phyloP scores from a whole-genome alignment of 176 grass and related monocot species.

The Cymbopogon citratus region DNA sequence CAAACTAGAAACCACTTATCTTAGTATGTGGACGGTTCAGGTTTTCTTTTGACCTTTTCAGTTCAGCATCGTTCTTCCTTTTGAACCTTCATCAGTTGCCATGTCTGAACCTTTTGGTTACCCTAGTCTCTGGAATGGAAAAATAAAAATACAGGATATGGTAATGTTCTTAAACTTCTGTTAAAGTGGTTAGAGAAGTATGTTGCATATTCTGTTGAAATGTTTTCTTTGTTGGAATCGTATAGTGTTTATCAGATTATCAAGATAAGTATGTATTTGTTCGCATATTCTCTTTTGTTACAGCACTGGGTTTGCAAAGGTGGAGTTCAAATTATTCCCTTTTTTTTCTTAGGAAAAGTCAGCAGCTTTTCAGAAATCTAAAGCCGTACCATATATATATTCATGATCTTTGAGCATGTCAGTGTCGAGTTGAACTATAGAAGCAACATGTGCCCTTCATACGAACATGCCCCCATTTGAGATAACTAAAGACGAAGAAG shows the following conservation, averaged over 20 bases:
- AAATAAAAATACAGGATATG: neutral
- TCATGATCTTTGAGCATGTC: too few species aligned
- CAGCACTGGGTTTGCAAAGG: too few species aligned
- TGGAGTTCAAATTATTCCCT: too few species aligned
- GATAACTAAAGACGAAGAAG: neutral
- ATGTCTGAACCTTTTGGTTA: neutral
- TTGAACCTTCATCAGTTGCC: neutral
- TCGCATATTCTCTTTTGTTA: too few species aligned
- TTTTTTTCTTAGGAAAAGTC: too few species aligned
- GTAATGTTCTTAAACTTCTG: neutral
- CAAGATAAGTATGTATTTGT: too few species aligned
- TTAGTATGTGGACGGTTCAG: neutral
- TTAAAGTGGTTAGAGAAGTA: neutral
- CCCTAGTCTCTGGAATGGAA: neutral
- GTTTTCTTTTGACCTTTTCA: neutral
- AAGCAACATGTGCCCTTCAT: too few species aligned
- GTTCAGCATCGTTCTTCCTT: neutral
- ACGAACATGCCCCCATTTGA: too few species aligned
- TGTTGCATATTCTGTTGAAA: neutral
- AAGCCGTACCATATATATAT: too few species aligned
- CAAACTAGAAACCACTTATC: neutral
- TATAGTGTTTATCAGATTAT: too few species aligned
- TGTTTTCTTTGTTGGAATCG: neutral
- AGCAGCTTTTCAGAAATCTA: too few species aligned
- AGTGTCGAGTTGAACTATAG: too few species aligned